Evolutionary conservation across 2,329 filamentous ascomycete species (phyloP).

Genomic region (Epichloe bromicola): DNA sequence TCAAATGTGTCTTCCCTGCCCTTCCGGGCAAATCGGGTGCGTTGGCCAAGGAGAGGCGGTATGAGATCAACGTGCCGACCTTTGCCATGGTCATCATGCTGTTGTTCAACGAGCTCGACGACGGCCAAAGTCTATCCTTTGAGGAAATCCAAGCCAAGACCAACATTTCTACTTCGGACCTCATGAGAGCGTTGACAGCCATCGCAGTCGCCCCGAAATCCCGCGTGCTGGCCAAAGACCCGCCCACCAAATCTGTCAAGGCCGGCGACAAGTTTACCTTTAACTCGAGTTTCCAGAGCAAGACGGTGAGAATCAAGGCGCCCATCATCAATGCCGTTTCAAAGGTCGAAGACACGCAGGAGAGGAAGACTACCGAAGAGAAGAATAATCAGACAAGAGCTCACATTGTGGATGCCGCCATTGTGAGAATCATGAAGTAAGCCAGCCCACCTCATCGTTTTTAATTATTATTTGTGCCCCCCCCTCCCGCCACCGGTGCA

Average conservation of each 20-base stretch:
- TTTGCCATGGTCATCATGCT: slow-evolving; percentile 84
- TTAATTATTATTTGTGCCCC: not conserved
- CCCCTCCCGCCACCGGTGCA: too few species aligned
- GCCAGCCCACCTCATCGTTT: slow-evolving; percentile 19
- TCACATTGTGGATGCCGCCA: slow-evolving; percentile 61
- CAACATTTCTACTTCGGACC: slow-evolving; percentile 60
- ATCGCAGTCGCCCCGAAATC: slow-evolving; percentile 76
- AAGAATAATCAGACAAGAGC: slow-evolving; percentile 61
- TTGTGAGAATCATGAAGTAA: slow-evolving; percentile 80
- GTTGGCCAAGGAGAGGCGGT: slow-evolving; percentile 53
- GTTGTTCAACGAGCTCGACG: slow-evolving; percentile 69
- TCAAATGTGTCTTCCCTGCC: slow-evolving; percentile 66
- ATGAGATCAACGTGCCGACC: slow-evolving; percentile 86
- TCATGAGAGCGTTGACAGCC: slow-evolving; percentile 67
- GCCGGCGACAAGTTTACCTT: slow-evolving; percentile 67
- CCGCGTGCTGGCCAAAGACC: slow-evolving; percentile 66
- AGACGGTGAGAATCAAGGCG: slow-evolving; percentile 78
- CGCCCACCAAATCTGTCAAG: slow-evolving; percentile 65
- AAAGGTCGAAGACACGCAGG: slow-evolving; percentile 66
- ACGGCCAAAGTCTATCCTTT: slow-evolving; percentile 38
- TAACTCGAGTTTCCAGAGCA: slow-evolving; percentile 71
- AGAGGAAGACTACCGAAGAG: slow-evolving; percentile 58
- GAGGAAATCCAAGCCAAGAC: slow-evolving; percentile 77
- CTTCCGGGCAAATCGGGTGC: slow-evolving; percentile 54
- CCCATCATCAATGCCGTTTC: slow-evolving; percentile 70